Evolutionary conservation across 2,329 filamentous ascomycete genomes (phyloP), one percentile per base, ranked within the genome.

Genomic region (Sclerotinia minor): DNA sequence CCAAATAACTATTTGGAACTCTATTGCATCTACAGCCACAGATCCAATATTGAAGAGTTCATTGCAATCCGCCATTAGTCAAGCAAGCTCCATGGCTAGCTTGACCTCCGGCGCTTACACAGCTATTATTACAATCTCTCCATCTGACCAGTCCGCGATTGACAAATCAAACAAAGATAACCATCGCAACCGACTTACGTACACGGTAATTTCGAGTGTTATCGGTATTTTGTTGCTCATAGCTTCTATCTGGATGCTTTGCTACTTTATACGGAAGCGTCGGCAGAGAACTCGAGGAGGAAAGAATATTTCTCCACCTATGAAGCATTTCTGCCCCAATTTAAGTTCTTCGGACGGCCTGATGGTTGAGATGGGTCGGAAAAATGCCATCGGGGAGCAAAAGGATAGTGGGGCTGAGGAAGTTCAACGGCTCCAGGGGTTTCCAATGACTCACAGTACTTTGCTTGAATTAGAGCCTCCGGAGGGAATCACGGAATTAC

Each of bases 121-220:
- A 0, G 47, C 47, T 9, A 7, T 35, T 35, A 61, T 50, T 17
- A 50, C 29, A 13, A 19, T 61, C 29, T 61, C 45, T 5, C 59
- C 45, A 1, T 11, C 29, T 1, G 45, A 61, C 50, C 45, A 61
- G 38, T 32, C 58, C 5, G 4, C 1, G 9, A 26, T 61, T 0
- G 45, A 38, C 29, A 24, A 26, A 5, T 15, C 13, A 15, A 8
- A 6, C 5, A 26, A 21, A 7, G 8, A 38, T 9, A 19, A 6
- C 4, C 6, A 1, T 21, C 7, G 5, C 2, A 7, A 0, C 2
- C 2, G 6, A 19, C 13, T 5, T 32, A 4, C 8, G 1, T 26
- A 6, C 59, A 26, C 21, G 2, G n/a, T 2, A 4, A 2, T 50
- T 17, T 3, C 19, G 21, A 38, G 53, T 57, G 11, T 17, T 8